A percentile compares a stretch with the other conserved stretches of the same genome.
These are phyloP conservation scores for Penicillium griseofulvum DNA, from an alignment of 2,329 filamentous ascomycete species.

Conservation along the genomic window DNA sequence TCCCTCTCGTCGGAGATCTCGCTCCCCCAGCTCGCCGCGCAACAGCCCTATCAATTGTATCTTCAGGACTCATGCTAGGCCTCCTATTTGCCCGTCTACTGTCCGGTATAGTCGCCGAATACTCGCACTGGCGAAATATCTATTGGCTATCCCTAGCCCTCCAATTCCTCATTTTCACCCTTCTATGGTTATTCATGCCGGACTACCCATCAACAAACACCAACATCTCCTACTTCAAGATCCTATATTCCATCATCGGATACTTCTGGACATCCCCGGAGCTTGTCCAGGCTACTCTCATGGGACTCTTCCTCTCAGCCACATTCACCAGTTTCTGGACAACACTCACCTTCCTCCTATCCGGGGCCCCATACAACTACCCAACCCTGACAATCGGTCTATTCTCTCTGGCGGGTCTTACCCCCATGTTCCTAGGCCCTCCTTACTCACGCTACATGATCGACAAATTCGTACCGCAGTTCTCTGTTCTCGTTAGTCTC, in stretches of 20 bases:
- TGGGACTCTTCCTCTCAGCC: slow-evolving; percentile 61
- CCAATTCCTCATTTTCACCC: slow-evolving; percentile 63
- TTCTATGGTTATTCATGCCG: slow-evolving; percentile 72
- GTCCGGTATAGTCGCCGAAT: slow-evolving; percentile 72
- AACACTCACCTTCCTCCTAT: slow-evolving; percentile 75
- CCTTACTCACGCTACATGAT: slow-evolving; percentile 69
- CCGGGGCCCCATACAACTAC: slow-evolving; percentile 67
- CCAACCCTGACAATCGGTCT: slow-evolving; percentile 68
- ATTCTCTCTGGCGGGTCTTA: slow-evolving; percentile 75
- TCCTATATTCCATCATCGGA: slow-evolving; percentile 63
- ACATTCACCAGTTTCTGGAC: slow-evolving; percentile 70
- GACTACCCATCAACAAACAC: slow-evolving; percentile 77
- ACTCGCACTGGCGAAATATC: slow-evolving; percentile 70
- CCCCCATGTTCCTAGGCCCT: slow-evolving; percentile 65
- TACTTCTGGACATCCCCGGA: slow-evolving; percentile 66
- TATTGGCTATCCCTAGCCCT: slow-evolving; percentile 75
- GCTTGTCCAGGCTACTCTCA: slow-evolving; percentile 66
- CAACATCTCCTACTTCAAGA: slow-evolving; percentile 61
- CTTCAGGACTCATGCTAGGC: slow-evolving; percentile 71
- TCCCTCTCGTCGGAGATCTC: slow-evolving; percentile 75
- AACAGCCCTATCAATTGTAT: slow-evolving; percentile 68
- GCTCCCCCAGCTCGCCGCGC: slow-evolving; percentile 68
- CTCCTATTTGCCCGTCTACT: slow-evolving; percentile 73
- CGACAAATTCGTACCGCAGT: slow-evolving; percentile 66
- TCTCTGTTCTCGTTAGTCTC: slow-evolving; percentile 65